phyloP scores from a whole-genome alignment of 805 yeast species.

The Metschnikowia anglica region DNA sequence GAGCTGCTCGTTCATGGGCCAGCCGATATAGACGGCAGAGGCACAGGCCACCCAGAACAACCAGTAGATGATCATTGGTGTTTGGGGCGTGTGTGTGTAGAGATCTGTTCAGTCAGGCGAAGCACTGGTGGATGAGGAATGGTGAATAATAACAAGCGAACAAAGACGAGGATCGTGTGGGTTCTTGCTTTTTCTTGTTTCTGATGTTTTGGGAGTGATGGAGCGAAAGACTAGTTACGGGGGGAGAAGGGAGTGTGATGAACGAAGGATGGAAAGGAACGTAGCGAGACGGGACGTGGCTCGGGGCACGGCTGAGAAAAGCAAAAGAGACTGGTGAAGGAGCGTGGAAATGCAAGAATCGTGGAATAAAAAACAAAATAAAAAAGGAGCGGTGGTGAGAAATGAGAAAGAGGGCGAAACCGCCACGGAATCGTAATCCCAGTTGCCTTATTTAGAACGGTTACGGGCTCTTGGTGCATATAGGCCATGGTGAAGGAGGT shows the following conservation, averaged over 20 bases:
- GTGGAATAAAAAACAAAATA: not conserved
- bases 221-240: too few species aligned
- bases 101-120: not conserved
- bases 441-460: not conserved
- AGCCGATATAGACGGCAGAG: slow-evolving; percentile 59
- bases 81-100: not conserved
- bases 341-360: not conserved
- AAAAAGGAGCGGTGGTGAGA: too few species aligned
- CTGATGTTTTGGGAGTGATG: too few species aligned
- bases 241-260: too few species aligned
- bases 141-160: too few species aligned
- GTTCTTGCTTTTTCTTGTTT: too few species aligned
- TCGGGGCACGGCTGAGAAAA: not conserved
- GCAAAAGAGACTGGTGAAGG: not conserved
- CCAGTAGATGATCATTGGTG: slow-evolving; percentile 3
- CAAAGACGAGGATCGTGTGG: too few species aligned
- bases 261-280: too few species aligned
- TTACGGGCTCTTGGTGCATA: not conserved
- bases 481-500: slow-evolving; percentile 3
- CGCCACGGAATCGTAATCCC: not conserved
- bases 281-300: too few species aligned
- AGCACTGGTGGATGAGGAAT: too few species aligned
- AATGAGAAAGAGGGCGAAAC: too few species aligned
- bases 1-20: slow-evolving; percentile 78
- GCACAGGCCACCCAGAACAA: slow-evolving; percentile 13